These are phyloP conservation scores for Lecanoromycetidae sp. DNA, from an alignment of 2,329 filamentous ascomycete species.

Conservation along the genomic window DNA sequence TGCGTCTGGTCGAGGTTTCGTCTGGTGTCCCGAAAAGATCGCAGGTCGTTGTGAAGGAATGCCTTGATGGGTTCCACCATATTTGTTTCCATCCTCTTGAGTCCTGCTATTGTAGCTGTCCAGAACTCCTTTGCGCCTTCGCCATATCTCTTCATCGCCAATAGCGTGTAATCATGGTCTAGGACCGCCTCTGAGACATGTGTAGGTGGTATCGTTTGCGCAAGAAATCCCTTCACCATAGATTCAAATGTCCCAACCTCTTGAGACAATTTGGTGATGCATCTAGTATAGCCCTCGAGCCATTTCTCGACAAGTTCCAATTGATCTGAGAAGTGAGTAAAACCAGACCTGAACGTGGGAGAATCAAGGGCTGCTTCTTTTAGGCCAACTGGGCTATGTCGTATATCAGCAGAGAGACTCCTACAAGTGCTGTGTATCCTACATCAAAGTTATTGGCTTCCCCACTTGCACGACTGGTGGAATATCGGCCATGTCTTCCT, in stretches of 20 bases:
- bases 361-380: constrained; percentile 95
- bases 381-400: constrained; percentile 61
- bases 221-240: constrained; percentile 63
- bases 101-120: constrained; percentile 58
- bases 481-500: constrained; percentile 3
- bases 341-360: constrained; percentile 81
- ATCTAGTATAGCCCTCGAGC: constrained; percentile 62
- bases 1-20: constrained; percentile 66
- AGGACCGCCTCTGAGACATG: constrained; percentile 70
- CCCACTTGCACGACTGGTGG: neutral
- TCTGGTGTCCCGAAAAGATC: constrained; percentile 73
- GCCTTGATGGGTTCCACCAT: constrained; percentile 69
- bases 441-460: constrained; percentile 16
- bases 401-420: neutral
- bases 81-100: constrained; percentile 64
- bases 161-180: constrained; percentile 87
- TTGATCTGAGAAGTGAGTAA: constrained; percentile 80
- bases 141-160: constrained; percentile 72
- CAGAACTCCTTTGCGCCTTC: constrained; percentile 84
- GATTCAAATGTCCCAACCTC: constrained; percentile 67
- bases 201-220: constrained; percentile 60
- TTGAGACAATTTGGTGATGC: constrained; percentile 48
- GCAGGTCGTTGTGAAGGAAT: constrained; percentile 69
- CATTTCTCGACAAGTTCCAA: constrained; percentile 83
- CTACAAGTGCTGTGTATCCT: constrained; percentile 4